A percentile compares a stretch with the other conserved stretches of the same genome.
These are phyloP conservation scores for Myxozyma neotropica DNA, from an alignment of 805 yeast species.

Conservation along the genomic window DNA sequence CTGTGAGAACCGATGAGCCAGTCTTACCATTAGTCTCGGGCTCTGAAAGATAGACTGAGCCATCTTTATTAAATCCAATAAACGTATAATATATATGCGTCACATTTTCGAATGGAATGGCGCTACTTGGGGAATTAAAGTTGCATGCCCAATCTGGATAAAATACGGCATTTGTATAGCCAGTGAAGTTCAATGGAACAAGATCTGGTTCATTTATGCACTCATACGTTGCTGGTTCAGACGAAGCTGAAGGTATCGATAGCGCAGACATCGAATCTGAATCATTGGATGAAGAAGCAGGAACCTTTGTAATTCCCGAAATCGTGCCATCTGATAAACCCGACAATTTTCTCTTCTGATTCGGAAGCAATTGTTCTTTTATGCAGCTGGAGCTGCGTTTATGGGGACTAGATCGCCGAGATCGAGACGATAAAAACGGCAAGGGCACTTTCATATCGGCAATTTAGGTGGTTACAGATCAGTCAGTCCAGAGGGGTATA, in stretches of 20 bases:
- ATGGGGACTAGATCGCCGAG: too few relatives aligned
- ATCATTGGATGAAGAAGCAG: too few relatives aligned
- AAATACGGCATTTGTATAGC: slow-evolving; percentile 18
- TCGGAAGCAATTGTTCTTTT: too few relatives aligned
- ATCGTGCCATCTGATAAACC: too few relatives aligned
- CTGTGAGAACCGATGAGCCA: background rate
- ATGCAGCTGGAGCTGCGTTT: too few relatives aligned
- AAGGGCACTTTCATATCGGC: too few relatives aligned
- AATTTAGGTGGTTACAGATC: too few relatives aligned
- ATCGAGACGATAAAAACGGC: too few relatives aligned
- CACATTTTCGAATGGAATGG: slow-evolving; percentile 57
- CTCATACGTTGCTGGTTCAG: background rate
- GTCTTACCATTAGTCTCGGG: slow-evolving; percentile 11
- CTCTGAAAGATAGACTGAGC: slow-evolving; percentile 56
- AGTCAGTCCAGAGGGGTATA: too few relatives aligned
- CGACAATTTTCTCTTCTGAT: too few relatives aligned
- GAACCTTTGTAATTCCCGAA: background rate
- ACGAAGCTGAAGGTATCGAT: background rate
- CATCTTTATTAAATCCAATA: slow-evolving; percentile 57
- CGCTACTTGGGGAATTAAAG: slow-evolving; percentile 34
- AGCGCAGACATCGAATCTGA: too few relatives aligned
- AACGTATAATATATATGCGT: slow-evolving; percentile 82
- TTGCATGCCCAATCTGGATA: slow-evolving; percentile 32
- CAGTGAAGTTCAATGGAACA: slow-evolving; percentile 1
- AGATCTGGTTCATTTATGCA: background rate